Conservation (phyloP, 2,329 filamentous ascomycete species). For the Lasiodiplodia gonubiensis region DNA sequence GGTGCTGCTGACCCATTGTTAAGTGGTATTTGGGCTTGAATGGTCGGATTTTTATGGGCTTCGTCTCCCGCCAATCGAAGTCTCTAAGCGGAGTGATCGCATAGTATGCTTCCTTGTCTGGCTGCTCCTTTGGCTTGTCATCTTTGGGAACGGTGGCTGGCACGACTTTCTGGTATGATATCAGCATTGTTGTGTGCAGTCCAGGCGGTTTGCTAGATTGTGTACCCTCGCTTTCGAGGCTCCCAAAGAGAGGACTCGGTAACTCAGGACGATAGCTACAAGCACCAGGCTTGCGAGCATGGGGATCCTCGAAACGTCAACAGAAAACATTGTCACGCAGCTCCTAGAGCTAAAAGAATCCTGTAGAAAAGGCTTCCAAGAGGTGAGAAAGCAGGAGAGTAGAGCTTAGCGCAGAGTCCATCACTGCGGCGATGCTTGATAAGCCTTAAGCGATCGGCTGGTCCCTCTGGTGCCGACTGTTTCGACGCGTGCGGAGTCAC, state of each 20-base stretch:
- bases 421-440: not conserved
- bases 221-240: slow-evolving; percentile 2
- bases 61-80: slow-evolving; percentile 58
- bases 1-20: slow-evolving; percentile 62
- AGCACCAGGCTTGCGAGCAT: not conserved
- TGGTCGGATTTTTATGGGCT: slow-evolving; percentile 60
- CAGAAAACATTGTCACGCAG: not conserved
- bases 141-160: not conserved
- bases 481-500: slow-evolving; percentile 13
- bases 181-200: not conserved
- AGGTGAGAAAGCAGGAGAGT: not conserved
- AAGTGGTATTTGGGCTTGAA: slow-evolving; percentile 68
- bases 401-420: not conserved
- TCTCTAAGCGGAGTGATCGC: slow-evolving; percentile 53
- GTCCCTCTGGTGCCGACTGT: not conserved
- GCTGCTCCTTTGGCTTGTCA: not conserved
- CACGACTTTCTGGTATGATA: not conserved
- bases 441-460: slow-evolving; percentile 2
- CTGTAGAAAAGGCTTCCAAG: not conserved
- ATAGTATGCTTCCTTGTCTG: slow-evolving; percentile 42
- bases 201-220: not conserved
- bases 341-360: not conserved
- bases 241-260: not conserved
- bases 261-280: not conserved
- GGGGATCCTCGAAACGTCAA: not conserved